Conservation (phyloP, 306 rosid genomes). For the Inga oerstediana region DNA sequence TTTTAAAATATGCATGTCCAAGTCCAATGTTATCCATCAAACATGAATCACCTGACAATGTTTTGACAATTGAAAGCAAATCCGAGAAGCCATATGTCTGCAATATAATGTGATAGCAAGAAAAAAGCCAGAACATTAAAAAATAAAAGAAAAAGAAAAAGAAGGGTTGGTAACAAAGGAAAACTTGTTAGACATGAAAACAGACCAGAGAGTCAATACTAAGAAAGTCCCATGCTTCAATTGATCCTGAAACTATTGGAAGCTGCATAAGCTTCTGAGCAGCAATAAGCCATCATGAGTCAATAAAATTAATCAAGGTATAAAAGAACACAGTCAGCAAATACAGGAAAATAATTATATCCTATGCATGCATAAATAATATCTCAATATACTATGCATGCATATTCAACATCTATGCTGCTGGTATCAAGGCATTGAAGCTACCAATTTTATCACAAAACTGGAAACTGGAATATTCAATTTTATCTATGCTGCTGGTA, state of each 20-base stretch:
- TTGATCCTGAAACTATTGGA: conserved; percentile 91
- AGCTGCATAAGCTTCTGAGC: conserved; percentile 88
- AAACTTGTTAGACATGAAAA: conserved; percentile 33
- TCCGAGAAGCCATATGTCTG: conserved; percentile 89
- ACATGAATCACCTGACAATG: conserved; percentile 76
- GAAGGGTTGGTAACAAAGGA: conserved; percentile 14
- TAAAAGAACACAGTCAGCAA: conserved; percentile 22
- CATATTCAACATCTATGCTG: conserved; percentile 29
- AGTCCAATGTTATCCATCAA: conserved; percentile 36
- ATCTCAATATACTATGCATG: conserved; percentile 27
- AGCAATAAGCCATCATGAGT: conserved; percentile 34
- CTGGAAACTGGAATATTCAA: not conserved
- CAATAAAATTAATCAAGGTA: conserved; percentile 38
- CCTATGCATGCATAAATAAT: conserved; percentile 24
- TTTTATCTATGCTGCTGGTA: too few species aligned
- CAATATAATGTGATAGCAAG: conserved; percentile 35
- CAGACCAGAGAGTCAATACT: conserved; percentile 98
- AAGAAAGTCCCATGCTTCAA: conserved; percentile 98
- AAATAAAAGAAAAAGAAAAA: not conserved
- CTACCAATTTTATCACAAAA: conserved; percentile 23
- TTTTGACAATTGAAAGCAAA: conserved; percentile 87
- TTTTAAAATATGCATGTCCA: conserved; percentile 23
- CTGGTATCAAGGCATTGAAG: conserved; percentile 20
- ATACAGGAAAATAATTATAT: conserved; percentile 25
- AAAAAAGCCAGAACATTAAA: conserved; percentile 25